Base-by-base conservation (phyloP, 2,329 filamentous ascomycete species). In the Sclerotinia sclerotiorum region DNA sequence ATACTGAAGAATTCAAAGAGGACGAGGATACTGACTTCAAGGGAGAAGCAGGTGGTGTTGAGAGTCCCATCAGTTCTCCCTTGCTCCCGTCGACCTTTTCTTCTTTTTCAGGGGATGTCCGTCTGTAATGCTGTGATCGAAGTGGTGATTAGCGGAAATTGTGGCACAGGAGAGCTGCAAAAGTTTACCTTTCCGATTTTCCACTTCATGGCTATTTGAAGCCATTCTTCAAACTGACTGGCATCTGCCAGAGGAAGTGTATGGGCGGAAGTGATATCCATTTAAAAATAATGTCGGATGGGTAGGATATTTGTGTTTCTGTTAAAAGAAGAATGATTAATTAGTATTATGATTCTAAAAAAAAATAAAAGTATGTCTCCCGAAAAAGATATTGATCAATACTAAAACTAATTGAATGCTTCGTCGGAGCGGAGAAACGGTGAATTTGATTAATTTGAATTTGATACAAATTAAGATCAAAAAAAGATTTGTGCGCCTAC, bases 161-260 rank as follows among this genome's bases (percentile, higher is more conserved):
- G 3, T 51, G 3, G 13, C 19, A 67, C 32, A 32, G 2, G 7
- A n/a, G 6, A 42, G 19, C 24, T 62, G 8, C 2, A 56, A 13
- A 19, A 21, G 8, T 39, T 39, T 65, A 68, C 66, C 52, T 63
- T 69, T 27, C 67, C 68, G 1, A 27, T 61, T 48, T 67, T 70
- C 21, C 66, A 44, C 11, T 24, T 63, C 54, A 68, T 71, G 57
- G 69, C 67, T 44, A 61, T 62, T 17, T 70, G 58, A 5, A 72
- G 44, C 70, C 69, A 46, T 62, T 65, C 42, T 48, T 70, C 51
- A 64, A 58, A 49, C 29, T 62, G 42, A 3, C 52, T 51, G 60
- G 51, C 66, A 13, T 68, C 66, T 42, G 66, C 66, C 52, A 68
- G 32, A 17, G 48, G 29, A 5, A 55, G 27, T 29, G 42, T 24